Evolutionary conservation across 139 green algal species (phyloP).

Genomic region (Astrephomene gubernaculifera): DNA sequence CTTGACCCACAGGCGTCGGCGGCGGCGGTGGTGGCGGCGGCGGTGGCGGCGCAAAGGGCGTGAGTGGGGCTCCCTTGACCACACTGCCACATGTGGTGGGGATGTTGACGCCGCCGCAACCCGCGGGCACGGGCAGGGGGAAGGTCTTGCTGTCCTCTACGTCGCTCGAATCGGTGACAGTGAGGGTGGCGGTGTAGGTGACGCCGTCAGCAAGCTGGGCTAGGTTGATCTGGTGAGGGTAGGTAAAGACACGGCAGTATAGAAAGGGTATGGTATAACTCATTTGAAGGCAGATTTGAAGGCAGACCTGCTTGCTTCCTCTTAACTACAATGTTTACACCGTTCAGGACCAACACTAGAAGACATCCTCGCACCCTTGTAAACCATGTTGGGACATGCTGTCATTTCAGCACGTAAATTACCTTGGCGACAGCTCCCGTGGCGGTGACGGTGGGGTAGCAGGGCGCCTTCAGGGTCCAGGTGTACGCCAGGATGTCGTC

Average conservation of each 20-base stretch:
- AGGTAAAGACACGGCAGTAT: too few relatives aligned
- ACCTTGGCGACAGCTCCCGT: not conserved
- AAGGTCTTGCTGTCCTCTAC: not conserved
- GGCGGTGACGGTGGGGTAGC: not conserved
- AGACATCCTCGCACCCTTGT: too few relatives aligned
- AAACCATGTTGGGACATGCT: too few relatives aligned
- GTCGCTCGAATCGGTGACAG: not conserved
- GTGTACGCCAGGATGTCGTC: constrained; percentile 10
- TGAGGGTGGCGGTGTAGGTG: constrained; percentile 9
- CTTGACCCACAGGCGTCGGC: too few relatives aligned
- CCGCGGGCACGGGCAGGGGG: not conserved
- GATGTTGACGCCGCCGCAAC: not conserved
- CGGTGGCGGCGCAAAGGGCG: not conserved
- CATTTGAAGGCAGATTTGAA: too few relatives aligned
- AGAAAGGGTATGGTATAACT: too few relatives aligned
- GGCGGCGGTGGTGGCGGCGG: not conserved
- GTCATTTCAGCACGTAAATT: too few relatives aligned
- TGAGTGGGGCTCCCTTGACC: too few relatives aligned
- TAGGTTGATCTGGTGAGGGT: not conserved
- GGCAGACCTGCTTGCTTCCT: too few relatives aligned
- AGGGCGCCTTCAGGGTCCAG: not conserved
- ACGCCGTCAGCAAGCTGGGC: not conserved
- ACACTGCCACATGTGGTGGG: not conserved
- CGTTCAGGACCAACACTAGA: too few relatives aligned
- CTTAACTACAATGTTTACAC: too few relatives aligned